Base-by-base conservation (phyloP, 331 rosid genomes). In the Quercus tomentella region DNA sequence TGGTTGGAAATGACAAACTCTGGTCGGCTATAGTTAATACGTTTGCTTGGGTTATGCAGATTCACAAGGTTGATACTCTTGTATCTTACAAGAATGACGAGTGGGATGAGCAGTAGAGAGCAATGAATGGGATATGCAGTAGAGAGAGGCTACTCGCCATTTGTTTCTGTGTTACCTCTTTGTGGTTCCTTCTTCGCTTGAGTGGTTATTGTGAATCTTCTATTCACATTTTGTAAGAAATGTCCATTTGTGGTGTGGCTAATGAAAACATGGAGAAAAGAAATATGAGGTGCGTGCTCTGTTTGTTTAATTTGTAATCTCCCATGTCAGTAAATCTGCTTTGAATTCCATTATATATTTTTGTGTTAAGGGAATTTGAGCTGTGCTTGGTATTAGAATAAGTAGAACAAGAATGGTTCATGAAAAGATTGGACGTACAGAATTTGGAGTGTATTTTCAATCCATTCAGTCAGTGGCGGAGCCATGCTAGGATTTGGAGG, bases 81-180 rank as follows among this genome's bases (percentile, higher is more conserved):
- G 99, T 96, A 7, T 96, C 99, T 23, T 96, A 93, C 97, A 96
- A 96, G 97, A 93, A 92, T 16, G 98, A 96, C 7, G 99, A 96
- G 70, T 88, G 92, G 93, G 98, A 96, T 8, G 45, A 41, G 45
- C 45, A 41, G 45, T 41, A 41, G 12, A 41, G 45, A 8, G 43
- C 43, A 37, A 37, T 0, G 43, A 37, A 7, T 0, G 43, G 43
- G 43, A 37, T 60, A 96, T 89, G 66, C 82, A 87, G 80, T 92
- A 89, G 82, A 52, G 35, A 33, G 58, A 9, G 25, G 7, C 37
- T 6, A 41, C 45, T 41, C 3, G 45, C 28, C 20, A 30, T 35
- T 67, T 21, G 51, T 56, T 67, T 52, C 35, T 66, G 74, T 22
- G 62, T 21, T 37, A 41, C 45, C 45, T 7, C 41, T 15, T 22